phyloP scores from a whole-genome alignment of 192 early-diverging fungal species.

The Glomus cerebriforme region DNA sequence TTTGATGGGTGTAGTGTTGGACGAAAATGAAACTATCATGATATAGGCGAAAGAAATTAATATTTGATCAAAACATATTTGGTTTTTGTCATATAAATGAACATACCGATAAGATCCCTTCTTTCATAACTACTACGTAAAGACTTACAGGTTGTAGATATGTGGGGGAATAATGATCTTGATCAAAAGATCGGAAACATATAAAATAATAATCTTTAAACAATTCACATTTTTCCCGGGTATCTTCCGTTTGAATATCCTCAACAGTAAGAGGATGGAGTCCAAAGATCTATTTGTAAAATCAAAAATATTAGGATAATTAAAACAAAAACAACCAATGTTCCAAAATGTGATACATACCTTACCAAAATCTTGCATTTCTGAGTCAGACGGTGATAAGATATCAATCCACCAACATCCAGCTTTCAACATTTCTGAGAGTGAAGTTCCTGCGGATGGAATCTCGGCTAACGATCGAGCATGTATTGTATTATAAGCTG shows the following conservation, averaged over 20 bases:
- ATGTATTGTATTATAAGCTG: conserved; percentile 36
- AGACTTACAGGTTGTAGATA: conserved; percentile 71
- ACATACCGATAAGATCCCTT: conserved; percentile 68
- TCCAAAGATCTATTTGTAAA: conserved; percentile 53
- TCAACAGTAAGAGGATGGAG: conserved; percentile 82
- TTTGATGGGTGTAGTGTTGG: conserved; percentile 80
- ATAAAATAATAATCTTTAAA: conserved; percentile 91
- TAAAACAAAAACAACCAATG: neutral
- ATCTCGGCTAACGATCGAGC: conserved; percentile 39
- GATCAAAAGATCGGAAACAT: conserved; percentile 78
- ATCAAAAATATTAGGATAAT: neutral
- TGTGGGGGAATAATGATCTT: conserved; percentile 58
- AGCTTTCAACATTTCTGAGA: conserved; percentile 45
- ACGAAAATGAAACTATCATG: conserved; percentile 74
- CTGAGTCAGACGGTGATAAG: conserved; percentile 50
- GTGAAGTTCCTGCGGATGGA: conserved; percentile 26
- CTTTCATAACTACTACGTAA: conserved; percentile 67
- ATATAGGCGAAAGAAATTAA: neutral
- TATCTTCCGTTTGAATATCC: conserved; percentile 86
- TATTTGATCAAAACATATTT: neutral
- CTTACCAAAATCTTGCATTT: conserved; percentile 60
- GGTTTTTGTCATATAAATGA: neutral
- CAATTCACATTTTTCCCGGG: conserved; percentile 93
- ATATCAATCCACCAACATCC: conserved; percentile 80
- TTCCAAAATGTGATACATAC: conserved; percentile 33